Conservation (phyloP, 1,284 basidiomycete species). For the Wallemia mellicola region DNA sequence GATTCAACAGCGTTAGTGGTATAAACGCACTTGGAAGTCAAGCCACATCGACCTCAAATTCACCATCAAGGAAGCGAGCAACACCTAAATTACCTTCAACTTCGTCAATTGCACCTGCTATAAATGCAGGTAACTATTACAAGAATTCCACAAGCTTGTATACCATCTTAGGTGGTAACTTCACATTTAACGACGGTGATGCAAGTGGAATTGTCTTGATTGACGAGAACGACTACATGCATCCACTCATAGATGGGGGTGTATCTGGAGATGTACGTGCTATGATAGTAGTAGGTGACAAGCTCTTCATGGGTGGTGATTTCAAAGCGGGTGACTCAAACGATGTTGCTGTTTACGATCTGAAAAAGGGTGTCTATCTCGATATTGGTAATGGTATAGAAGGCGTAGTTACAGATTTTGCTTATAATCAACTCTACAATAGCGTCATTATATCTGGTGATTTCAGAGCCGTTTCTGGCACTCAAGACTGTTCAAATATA, state of each 20-base stretch:
- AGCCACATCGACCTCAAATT: not conserved
- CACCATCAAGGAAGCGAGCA: constrained; percentile 2
- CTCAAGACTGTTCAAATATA: constrained; percentile 41
- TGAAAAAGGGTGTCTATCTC: constrained; percentile 30
- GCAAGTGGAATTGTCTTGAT: constrained; percentile 38
- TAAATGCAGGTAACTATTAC: constrained; percentile 70
- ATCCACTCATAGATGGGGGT: constrained; percentile 28
- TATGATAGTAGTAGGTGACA: constrained; percentile 30
- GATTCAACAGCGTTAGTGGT: not conserved
- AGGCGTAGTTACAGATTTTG: not conserved
- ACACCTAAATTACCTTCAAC: constrained; percentile 17
- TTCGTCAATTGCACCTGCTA: constrained; percentile 36
- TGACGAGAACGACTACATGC: constrained; percentile 22
- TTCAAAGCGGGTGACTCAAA: constrained; percentile 28
- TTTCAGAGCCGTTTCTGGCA: constrained; percentile 18
- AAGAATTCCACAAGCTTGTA: constrained; percentile 38
- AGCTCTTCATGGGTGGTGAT: constrained; percentile 50
- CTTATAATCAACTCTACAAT: not conserved
- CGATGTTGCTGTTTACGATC: constrained; percentile 46
- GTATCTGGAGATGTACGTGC: constrained; percentile 40
- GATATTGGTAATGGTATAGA: constrained; percentile 17
- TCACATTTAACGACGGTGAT: constrained; percentile 27
- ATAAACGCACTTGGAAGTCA: not conserved
- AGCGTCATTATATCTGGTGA: constrained; percentile 2
- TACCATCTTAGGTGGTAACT: constrained; percentile 67